Percentiles rank a stretch among this genome's conserved stretches.
These are phyloP conservation scores for Phellinidium pouzarii DNA, from an alignment of 1,284 basidiomycete genomes.

Conservation along the genomic window DNA sequence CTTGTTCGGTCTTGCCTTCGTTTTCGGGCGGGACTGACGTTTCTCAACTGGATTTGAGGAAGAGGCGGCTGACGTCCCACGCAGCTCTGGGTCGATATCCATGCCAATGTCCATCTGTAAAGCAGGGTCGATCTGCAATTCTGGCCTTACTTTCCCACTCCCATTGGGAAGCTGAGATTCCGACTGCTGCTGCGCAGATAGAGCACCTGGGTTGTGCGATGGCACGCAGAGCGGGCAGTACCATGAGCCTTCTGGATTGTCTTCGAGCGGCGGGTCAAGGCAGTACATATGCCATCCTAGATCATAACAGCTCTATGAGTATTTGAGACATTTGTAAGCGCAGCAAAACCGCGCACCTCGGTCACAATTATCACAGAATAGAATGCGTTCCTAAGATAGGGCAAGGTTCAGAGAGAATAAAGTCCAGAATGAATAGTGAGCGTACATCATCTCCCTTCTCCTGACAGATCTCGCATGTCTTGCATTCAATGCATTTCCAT, in stretches of 20 bases:
- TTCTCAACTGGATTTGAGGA: conserved; percentile 34
- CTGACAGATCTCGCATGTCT: conserved; percentile 84
- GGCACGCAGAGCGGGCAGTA: conserved; percentile 56
- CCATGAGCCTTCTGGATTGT: conserved; percentile 72
- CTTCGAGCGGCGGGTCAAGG: conserved; percentile 65
- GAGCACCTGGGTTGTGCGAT: conserved; percentile 19
- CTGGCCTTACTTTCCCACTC: not conserved
- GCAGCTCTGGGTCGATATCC: conserved; percentile 20
- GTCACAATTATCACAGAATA: conserved; percentile 95
- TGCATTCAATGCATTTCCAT: conserved; percentile 93
- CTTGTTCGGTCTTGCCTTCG: conserved; percentile 29
- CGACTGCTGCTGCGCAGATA: not conserved
- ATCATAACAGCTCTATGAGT: conserved; percentile 11
- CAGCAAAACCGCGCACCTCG: conserved; percentile 46
- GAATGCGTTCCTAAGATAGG: conserved; percentile 59
- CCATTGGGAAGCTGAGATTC: not conserved
- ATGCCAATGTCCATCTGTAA: conserved; percentile 9
- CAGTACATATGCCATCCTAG: conserved; percentile 90
- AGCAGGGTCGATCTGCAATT: conserved; percentile 15
- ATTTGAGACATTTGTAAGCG: conserved; percentile 11
- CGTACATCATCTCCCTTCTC: conserved; percentile 88
- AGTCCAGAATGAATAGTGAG: conserved; percentile 20
- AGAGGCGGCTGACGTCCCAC: conserved; percentile 43
- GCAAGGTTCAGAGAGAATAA: conserved; percentile 15
- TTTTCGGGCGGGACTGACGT: conserved; percentile 14